Evolutionary conservation across 2,329 filamentous ascomycete species (phyloP).

Genomic region (Neofusicoccum sp.): DNA sequence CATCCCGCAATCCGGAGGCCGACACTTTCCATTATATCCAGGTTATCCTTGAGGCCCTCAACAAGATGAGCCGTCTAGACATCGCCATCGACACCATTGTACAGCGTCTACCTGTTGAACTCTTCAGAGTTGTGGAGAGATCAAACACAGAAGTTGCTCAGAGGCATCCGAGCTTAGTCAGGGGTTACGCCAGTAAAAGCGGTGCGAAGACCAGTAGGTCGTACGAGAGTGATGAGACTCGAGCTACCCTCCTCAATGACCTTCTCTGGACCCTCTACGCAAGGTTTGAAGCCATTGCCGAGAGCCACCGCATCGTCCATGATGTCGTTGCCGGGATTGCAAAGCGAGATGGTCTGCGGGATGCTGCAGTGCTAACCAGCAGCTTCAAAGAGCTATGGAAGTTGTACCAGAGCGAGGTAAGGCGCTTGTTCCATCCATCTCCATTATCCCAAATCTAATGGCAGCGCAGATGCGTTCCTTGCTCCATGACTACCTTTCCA

Average conservation of each 20-base stretch:
- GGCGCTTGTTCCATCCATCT: not conserved
- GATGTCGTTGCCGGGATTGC: constrained; percentile 87
- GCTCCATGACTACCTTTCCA: constrained; percentile 93
- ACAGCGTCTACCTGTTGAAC: constrained; percentile 86
- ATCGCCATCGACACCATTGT: constrained; percentile 86
- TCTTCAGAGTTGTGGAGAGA: constrained; percentile 91
- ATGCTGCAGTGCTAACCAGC: constrained; percentile 65
- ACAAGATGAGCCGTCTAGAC: constrained; percentile 83
- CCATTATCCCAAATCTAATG: not conserved
- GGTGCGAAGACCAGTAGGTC: constrained; percentile 59
- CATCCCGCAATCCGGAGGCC: constrained; percentile 87
- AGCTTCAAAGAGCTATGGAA: constrained; percentile 98
- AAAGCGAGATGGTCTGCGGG: constrained; percentile 68
- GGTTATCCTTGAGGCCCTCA: constrained; percentile 81
- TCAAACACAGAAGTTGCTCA: constrained; percentile 93
- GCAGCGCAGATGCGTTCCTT: constrained; percentile 70
- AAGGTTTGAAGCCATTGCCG: constrained; percentile 95
- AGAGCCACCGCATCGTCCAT: constrained; percentile 90
- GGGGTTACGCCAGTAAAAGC: constrained; percentile 49
- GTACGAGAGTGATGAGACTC: constrained; percentile 68
- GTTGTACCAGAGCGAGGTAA: constrained; percentile 81
- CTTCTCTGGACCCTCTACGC: constrained; percentile 89
- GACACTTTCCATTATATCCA: constrained; percentile 94
- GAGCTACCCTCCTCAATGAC: constrained; percentile 84
- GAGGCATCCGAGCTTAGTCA: constrained; percentile 79